These are phyloP conservation scores for Brassica carinata DNA, from an alignment of 345 rosid species.

Conservation along the genomic window DNA sequence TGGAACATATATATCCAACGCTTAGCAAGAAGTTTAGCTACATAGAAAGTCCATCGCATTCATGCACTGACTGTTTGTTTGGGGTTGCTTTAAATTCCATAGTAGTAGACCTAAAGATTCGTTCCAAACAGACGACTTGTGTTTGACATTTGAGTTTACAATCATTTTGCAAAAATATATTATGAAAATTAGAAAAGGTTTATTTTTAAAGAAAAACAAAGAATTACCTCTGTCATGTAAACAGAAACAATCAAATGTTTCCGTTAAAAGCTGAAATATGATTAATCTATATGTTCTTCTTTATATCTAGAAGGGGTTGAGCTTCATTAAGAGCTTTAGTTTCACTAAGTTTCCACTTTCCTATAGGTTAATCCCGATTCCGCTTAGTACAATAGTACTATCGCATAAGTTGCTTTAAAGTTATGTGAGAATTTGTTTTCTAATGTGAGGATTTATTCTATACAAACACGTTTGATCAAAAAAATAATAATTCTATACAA, in stretches of 20 bases:
- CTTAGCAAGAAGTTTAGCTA: background rate
- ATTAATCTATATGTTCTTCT: background rate
- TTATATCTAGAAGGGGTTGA: background rate
- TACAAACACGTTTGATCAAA: too few species aligned
- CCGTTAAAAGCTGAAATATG: background rate
- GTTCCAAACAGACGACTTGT: background rate
- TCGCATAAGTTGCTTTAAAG: background rate
- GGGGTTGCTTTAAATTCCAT: background rate
- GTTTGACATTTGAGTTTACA: background rate
- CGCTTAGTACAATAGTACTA: background rate
- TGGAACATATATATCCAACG: background rate
- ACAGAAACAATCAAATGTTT: background rate
- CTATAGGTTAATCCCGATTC: background rate
- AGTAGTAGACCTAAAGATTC: background rate
- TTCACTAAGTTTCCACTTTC: background rate
- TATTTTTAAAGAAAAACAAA: background rate
- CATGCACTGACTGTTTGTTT: background rate
- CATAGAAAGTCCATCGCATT: background rate
- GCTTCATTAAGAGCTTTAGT: background rate
- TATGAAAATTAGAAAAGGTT: background rate
- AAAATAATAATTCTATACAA: too few species aligned
- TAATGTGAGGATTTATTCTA: too few species aligned
- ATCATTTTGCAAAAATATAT: background rate
- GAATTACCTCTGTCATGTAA: background rate
- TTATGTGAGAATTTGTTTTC: background rate